Base-by-base conservation (phyloP, 257 asterid genomes). In the Leptodermis oblonga region DNA sequence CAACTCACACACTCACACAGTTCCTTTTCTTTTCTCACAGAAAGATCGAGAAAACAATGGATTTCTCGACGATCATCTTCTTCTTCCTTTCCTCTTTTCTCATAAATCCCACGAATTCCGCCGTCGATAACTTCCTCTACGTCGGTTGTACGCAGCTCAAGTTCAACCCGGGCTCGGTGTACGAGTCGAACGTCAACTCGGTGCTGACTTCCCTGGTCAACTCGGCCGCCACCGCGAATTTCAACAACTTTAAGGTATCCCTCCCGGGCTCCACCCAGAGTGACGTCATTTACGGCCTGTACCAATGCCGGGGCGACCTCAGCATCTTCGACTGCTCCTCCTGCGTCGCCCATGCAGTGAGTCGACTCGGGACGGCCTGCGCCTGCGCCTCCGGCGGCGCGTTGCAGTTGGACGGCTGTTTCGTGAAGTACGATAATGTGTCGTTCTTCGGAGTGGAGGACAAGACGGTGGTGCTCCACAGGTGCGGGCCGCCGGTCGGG, bases 301-400 rank as follows among this genome's bases (percentile, higher is more conserved):
- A 69, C 58, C 97, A 92, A 74, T 92, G 98, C 80, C 96, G 95
- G 17, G 96, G 96, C 26, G 96, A 90, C 85, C 85, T 87, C 22
- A 4, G 51, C 76, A 55, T 13, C 74, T 17, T 80, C 34, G 95
- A 80, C 41, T 89, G 98, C 78, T 86, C 67, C 48, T 58, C 18
- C 2, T 92, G 97, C 68, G 78, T 92, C 9, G 55, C 82, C 49
- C 37, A 10, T 20, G 95, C 95, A 0, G 90, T 90, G 61, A 66
- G 65, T 62, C 90, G 78, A 4, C 86, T 92, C 62, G 95, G 92
- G 2, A 26, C 73, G 42, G 68, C 80, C 59, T 92, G 97, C 77
- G 46, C 2, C 12, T 83, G 72, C 75, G 79, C 97, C 4, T 58
- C 87, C 0, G 98, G 98, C 4, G 96, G 91, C 70, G 90, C 90